Base-by-base conservation (phyloP, 805 yeast species). In the Starmerella ratchasimensis region DNA sequence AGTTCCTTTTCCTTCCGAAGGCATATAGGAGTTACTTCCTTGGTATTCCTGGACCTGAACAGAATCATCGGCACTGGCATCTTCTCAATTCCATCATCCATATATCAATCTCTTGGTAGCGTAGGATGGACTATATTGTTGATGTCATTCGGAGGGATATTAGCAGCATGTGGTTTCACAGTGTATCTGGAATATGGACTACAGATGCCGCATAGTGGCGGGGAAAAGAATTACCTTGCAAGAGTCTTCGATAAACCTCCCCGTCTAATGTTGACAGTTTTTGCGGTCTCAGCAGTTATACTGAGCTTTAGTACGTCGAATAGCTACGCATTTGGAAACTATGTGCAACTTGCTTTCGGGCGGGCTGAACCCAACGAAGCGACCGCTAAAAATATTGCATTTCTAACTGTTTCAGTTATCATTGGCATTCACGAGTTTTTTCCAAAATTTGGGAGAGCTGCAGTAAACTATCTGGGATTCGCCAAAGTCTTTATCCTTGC, bases 31-130 rank as follows among this genome's bases (percentile, higher is more conserved):
- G 45, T 56, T 3, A 27, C 44, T 3, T 56, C 63, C 2, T 56
- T 65, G 1, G 48, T 55, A 15, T 56, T 59, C 23, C 49, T 77
- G 37, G 71, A 74, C 52, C 60, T 76, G 43, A 77, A 77, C 56
- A 66, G 77, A 48, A 76, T 76, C 71, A 68, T 77, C 36, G 86
- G 86, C 29, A 75, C 83, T 3, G 86, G 84, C 20, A 74, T 77
- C 27, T 77, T 76, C 56, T 65, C 76, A 28, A 72, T 80, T 3
- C 78, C 82, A 1, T 69, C 80, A 3, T 65, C 76, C 20, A 74
- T 77, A 26, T 75, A 68, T 45, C 52, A 60, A 8, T 57, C 69
- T 29, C 58, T 74, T 3, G 80, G 81, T 3, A 67, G 73, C 9
- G 75, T 76, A 5, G 81, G 80, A 10, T 57, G 67, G 33, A 55